A percentile compares a stretch with the other conserved stretches of the same genome.
These are phyloP conservation scores for Cyberlindnera euphorbiiphila DNA, from an alignment of 805 yeast genomes.

Conservation along the genomic window DNA sequence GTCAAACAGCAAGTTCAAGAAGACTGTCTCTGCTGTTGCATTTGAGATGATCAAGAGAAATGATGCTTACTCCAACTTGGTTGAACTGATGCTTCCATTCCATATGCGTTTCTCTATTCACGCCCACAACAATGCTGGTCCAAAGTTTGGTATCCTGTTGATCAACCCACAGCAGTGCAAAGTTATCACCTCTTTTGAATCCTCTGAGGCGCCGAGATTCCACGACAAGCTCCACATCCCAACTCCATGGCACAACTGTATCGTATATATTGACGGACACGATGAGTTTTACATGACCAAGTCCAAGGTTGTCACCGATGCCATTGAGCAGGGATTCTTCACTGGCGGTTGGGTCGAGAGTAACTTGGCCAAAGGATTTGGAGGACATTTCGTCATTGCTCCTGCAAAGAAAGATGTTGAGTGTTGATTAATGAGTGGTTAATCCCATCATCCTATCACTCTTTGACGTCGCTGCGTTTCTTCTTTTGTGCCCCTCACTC, in stretches of 20 bases:
- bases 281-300: constrained; percentile 33
- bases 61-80: constrained; percentile 62
- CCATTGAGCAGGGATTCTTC: constrained; percentile 33
- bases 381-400: constrained; percentile 28
- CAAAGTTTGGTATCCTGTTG: constrained; percentile 53
- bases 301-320: constrained; percentile 34
- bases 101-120: constrained; percentile 59
- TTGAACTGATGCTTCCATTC: constrained; percentile 55
- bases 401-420: background rate
- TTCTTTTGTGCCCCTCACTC: no score
- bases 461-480: no score
- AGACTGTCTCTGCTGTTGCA: constrained; percentile 48
- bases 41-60: constrained; percentile 63
- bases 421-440: no score
- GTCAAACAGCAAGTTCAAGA: constrained; percentile 44
- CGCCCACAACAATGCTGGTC: constrained; percentile 57
- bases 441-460: no score
- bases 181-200: constrained; percentile 41
- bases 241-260: constrained; percentile 63
- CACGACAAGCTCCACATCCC: constrained; percentile 59
- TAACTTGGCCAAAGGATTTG: constrained; percentile 30
- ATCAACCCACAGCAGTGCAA: constrained; percentile 42
- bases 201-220: constrained; percentile 38
- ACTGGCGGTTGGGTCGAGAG: constrained; percentile 35
- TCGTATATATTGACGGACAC: constrained; percentile 39